Base-by-base conservation (phyloP, 1,284 basidiomycete genomes). In the Bjerkandera adusta region DNA sequence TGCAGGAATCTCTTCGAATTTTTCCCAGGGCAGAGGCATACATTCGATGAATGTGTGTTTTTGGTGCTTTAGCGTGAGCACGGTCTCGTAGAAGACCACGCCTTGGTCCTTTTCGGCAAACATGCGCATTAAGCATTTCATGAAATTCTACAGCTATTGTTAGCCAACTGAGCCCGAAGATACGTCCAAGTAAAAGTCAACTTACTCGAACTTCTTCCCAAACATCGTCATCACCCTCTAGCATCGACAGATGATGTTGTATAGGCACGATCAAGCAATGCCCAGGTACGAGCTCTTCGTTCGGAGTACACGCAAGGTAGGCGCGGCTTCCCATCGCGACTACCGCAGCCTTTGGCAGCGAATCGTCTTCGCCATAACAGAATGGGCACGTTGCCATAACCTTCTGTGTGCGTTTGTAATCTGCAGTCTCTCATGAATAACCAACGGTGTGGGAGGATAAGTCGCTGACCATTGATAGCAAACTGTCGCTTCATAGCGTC, bases 61-160 rank as follows among this genome's bases (percentile, higher is more conserved):
- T 63, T 99, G 96, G 64, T 81, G 77, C 61, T 87, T 91, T 59
- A 98, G 75, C 13, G 75, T 85, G 34, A 92, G 71, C 24, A 97
- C 85, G 1, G 95, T 97, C 68, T 98, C 96, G 64, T 86, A 97
- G 69, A 99, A 98, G 15, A 98, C 69, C 20, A 95, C 89, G 0
- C 92, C 92, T 59, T 91, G 85, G 64, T 93, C 88, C 51, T 92
- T 82, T 55, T 91, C 85, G 0, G 91, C 85, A 56, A 85, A 94
- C 89, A 97, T 93, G 48, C 83, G 83, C 83, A 98, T 96, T 13
- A 99, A 72, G 57, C 92, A 96, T 69, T 99, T 99, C 93, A 97
- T 97, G 62, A 97, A 99, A 64, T 99, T 99, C 92, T 97, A 51
- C 2, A 16, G 54, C 39, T 6, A 16, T 12, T 27, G 21, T 25